A percentile compares a stretch with the other conserved stretches of the same genome.
phyloP scores from a whole-genome alignment of 2,329 filamentous ascomycete genomes.

The Fonsecaea monophora region DNA sequence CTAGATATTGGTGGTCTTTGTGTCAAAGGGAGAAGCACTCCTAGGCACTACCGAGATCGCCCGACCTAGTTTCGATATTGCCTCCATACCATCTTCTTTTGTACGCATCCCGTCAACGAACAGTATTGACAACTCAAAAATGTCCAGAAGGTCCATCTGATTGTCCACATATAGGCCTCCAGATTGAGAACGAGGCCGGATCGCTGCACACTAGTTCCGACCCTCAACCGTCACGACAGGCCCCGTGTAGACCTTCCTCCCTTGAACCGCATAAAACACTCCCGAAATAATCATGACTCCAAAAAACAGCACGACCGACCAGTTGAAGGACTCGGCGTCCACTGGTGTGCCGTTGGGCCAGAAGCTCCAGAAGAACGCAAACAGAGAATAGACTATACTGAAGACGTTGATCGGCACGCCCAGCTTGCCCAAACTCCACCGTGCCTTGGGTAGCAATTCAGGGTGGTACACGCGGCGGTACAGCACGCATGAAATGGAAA shows the following conservation, averaged over 20 bases:
- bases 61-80: no score
- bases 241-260: conserved; percentile 45
- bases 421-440: conserved; percentile 54
- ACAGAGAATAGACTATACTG: conserved; percentile 42
- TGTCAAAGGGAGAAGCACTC: not conserved
- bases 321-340: conserved; percentile 55
- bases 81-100: no score
- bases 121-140: not conserved
- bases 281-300: conserved; percentile 50
- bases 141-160: not conserved
- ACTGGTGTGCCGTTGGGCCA: conserved; percentile 51
- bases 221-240: conserved; percentile 42
- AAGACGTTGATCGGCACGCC: conserved; percentile 45
- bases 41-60: not conserved
- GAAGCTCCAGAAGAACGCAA: conserved; percentile 57
- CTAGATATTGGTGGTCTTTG: not conserved
- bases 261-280: conserved; percentile 47
- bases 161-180: not conserved
- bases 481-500: conserved; percentile 56
- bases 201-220: conserved; percentile 6
- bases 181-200: no score
- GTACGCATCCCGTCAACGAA: not conserved
- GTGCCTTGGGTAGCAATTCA: conserved; percentile 49
- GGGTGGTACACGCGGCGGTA: conserved; percentile 49
- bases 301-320: conserved; percentile 55